phyloP scores from a whole-genome alignment of 306 rosid species.

The Acacia acuminata region DNA sequence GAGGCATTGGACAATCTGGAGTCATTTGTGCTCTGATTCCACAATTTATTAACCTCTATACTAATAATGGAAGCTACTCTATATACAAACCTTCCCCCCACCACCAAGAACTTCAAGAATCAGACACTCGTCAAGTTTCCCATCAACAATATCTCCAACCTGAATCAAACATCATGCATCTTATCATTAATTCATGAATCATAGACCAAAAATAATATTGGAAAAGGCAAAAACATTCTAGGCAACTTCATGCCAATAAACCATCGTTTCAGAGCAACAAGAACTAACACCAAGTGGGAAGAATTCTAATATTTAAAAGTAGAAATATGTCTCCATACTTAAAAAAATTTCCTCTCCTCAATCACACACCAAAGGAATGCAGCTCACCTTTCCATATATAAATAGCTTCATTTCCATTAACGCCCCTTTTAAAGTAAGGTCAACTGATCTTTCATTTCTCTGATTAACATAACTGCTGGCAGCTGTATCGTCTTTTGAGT shows the following conservation, averaged over 20 bases:
- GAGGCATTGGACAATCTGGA: background rate
- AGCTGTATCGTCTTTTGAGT: constrained; percentile 41
- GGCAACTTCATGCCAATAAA: background rate
- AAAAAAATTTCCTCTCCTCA: background rate
- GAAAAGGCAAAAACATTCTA: constrained; percentile 1
- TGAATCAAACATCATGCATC: constrained; percentile 40
- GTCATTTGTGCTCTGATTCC: background rate
- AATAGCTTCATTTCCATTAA: constrained; percentile 71
- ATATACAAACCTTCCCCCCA: constrained; percentile 83
- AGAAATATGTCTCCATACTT: constrained; percentile 10
- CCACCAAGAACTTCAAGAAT: constrained; percentile 84
- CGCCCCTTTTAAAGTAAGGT: constrained; percentile 84
- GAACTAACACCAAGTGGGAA: constrained; percentile 1
- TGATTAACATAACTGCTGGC: constrained; percentile 43
- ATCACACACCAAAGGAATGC: constrained; percentile 3
- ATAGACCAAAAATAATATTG: background rate
- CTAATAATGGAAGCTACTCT: constrained; percentile 12
- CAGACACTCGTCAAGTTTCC: constrained; percentile 62
- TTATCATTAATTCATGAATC: constrained; percentile 18
- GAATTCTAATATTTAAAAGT: background rate
- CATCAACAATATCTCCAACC: constrained; percentile 55
- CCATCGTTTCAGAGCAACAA: constrained; percentile 1
- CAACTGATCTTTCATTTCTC: constrained; percentile 55
- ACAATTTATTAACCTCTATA: background rate
- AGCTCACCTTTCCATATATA: constrained; percentile 86